Percentiles rank a stretch among this genome's conserved stretches.
These are phyloP conservation scores for Westerdykella ornata DNA, from an alignment of 2,329 filamentous ascomycete genomes.

Conservation along the genomic window DNA sequence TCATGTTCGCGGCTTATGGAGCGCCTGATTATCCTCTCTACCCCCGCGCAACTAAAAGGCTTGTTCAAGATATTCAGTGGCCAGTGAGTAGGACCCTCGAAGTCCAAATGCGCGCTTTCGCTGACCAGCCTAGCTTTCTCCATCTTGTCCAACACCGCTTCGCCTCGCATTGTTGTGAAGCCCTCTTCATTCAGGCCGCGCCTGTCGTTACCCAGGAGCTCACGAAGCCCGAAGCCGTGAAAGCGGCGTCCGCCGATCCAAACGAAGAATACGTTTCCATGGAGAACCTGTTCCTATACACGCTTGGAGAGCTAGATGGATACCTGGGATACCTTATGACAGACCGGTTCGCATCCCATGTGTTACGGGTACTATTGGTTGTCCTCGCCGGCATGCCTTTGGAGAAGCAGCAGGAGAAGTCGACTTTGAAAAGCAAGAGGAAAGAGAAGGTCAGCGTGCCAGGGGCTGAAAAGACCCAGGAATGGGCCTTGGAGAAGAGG, in stretches of 20 bases:
- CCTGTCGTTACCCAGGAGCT: constrained; percentile 71
- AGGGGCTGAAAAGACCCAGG: constrained; percentile 46
- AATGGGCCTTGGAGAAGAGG: constrained; percentile 31
- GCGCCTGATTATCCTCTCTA: constrained; percentile 76
- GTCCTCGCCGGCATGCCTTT: constrained; percentile 79
- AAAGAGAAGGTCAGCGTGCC: constrained; percentile 69
- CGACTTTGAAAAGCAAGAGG: constrained; percentile 81
- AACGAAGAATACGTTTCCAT: constrained; percentile 57
- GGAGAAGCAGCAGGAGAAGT: constrained; percentile 54
- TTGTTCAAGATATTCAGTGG: constrained; percentile 79
- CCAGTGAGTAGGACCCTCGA: constrained; percentile 47
- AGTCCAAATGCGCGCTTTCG: constrained; percentile 6
- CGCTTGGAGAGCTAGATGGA: constrained; percentile 80
- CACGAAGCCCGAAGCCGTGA: constrained; percentile 41
- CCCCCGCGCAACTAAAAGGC: constrained; percentile 71
- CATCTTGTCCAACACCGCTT: constrained; percentile 92
- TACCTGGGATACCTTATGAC: constrained; percentile 78
- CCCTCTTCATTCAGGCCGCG: constrained; percentile 77
- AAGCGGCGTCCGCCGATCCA: constrained; percentile 42
- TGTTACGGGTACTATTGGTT: constrained; percentile 75
- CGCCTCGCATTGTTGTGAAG: constrained; percentile 94
- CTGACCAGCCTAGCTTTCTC: constrained; percentile 53
- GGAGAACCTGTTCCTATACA: constrained; percentile 77
- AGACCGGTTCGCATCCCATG: constrained; percentile 84
- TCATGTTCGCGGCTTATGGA: constrained; percentile 92